Percentiles rank a stretch among this genome's conserved stretches.
Evolutionary conservation across 768 basidiomycete genomes (phyloP).

Genomic region (Kwoniella sp.): DNA sequence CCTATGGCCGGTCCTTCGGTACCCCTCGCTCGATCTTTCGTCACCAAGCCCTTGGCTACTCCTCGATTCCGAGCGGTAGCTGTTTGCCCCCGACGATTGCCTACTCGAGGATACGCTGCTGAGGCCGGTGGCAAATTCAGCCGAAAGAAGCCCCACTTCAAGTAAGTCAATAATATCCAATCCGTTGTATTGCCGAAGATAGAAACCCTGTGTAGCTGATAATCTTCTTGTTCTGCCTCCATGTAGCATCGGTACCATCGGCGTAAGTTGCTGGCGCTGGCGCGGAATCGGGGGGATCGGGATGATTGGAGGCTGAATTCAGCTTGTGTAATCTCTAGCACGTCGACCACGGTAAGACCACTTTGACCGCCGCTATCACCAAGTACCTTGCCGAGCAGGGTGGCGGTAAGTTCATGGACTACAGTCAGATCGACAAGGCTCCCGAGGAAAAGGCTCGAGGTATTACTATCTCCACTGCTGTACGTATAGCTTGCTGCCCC

Average conservation of each 20-base stretch:
- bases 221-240: background rate
- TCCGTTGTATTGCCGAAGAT: background rate
- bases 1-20: slow-evolving; percentile 40
- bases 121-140: slow-evolving; percentile 55
- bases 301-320: background rate
- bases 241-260: slow-evolving; percentile 57
- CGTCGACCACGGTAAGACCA: slow-evolving; percentile 58
- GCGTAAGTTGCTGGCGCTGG: slow-evolving; percentile 43
- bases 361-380: slow-evolving; percentile 62
- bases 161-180: slow-evolving; percentile 37
- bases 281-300: background rate
- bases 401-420: slow-evolving; percentile 83
- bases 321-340: slow-evolving; percentile 38
- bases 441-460: slow-evolving; percentile 99
- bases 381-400: slow-evolving; percentile 80
- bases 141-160: slow-evolving; percentile 57
- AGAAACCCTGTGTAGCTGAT: background rate
- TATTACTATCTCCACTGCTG: slow-evolving; percentile 96
- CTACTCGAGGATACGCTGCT: slow-evolving; percentile 45
- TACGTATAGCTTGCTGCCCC: no score
- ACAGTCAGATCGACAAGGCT: slow-evolving; percentile 96
- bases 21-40: slow-evolving; percentile 16
- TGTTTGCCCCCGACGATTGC: slow-evolving; percentile 10
- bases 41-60: slow-evolving; percentile 17
- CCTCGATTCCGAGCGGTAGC: slow-evolving; percentile 23